Evolutionary conservation across 257 asterid species (phyloP).

Genomic region (Solanum ossicruentum): DNA sequence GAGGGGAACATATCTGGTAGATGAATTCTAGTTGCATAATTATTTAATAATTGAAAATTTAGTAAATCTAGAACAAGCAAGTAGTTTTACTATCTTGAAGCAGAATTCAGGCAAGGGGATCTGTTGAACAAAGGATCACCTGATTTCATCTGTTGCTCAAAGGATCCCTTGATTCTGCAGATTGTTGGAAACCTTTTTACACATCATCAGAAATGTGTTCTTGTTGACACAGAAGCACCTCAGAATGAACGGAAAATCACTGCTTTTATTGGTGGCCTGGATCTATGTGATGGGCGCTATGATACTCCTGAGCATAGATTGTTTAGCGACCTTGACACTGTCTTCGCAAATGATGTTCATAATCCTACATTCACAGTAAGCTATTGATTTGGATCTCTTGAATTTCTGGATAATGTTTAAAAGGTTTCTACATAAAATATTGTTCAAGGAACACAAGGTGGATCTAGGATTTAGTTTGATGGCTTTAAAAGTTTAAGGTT

Average conservation of each 20-base stretch:
- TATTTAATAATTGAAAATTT: background rate
- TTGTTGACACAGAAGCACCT: slow-evolving; percentile 70
- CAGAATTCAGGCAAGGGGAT: background rate
- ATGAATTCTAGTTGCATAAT: background rate
- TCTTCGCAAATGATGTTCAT: slow-evolving; percentile 67
- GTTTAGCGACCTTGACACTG: slow-evolving; percentile 63
- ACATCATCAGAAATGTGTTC: slow-evolving; percentile 99
- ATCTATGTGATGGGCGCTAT: slow-evolving; percentile 94
- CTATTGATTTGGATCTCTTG: background rate
- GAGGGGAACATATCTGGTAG: background rate
- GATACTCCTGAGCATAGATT: slow-evolving; percentile 94
- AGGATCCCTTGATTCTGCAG: slow-evolving; percentile 13
- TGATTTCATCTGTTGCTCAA: background rate
- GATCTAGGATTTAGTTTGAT: background rate
- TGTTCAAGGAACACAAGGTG: background rate
- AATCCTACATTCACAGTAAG: slow-evolving; percentile 86
- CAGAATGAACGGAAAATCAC: slow-evolving; percentile 71
- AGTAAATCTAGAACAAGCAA: background rate
- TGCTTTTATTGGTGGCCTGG: slow-evolving; percentile 86
- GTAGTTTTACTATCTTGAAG: background rate
- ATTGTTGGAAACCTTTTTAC: slow-evolving; percentile 94
- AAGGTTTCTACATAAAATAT: background rate
- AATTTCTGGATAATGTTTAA: background rate
- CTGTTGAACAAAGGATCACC: background rate
- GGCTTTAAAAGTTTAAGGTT: background rate